Percentiles rank a stretch among this genome's conserved stretches.
Evolutionary conservation across 805 yeast species (phyloP).

Genomic region (Saccharomycopsis fodiens): DNA sequence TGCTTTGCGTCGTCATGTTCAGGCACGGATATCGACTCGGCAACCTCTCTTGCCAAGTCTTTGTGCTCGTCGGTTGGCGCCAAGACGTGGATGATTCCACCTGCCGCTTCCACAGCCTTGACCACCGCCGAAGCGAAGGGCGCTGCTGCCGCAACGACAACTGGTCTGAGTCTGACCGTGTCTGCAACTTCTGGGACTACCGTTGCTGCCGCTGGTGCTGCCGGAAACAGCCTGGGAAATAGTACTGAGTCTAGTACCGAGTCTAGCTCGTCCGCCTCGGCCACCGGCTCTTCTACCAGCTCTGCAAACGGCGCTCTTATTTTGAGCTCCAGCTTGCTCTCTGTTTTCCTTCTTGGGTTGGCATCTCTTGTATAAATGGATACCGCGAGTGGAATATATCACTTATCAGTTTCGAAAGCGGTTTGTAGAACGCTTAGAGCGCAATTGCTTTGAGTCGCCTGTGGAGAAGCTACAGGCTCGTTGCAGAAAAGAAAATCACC

Average conservation of each 20-base stretch:
- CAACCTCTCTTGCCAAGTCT: conserved; percentile 36
- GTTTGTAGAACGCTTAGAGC: too few relatives aligned
- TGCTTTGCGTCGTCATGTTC: conserved; percentile 34
- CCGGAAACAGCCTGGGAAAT: conserved; percentile 2
- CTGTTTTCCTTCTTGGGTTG: neutral
- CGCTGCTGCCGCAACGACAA: conserved; percentile 9
- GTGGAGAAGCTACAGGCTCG: too few relatives aligned
- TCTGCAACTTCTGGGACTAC: conserved; percentile 6
- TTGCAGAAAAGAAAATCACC: too few relatives aligned
- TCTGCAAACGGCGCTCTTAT: neutral
- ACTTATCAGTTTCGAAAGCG: too few relatives aligned
- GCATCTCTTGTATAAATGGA: neutral
- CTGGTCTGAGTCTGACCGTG: too few relatives aligned
- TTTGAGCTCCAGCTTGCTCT: neutral
- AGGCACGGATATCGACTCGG: conserved; percentile 31
- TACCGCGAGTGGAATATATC: too few relatives aligned
- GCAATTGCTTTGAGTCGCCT: too few relatives aligned
- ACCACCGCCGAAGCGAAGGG: conserved; percentile 24
- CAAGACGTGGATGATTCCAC: conserved; percentile 39
- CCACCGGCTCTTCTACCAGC: neutral
- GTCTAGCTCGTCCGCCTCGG: neutral
- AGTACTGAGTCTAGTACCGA: neutral
- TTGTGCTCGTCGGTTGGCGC: conserved; percentile 37
- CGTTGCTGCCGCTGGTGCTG: neutral
- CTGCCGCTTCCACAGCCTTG: conserved; percentile 30